Percentiles rank a stretch among this genome's conserved stretches.
These are phyloP conservation scores for Grosmannia serpens DNA, from an alignment of 2,329 filamentous ascomycete species.

Conservation along the genomic window DNA sequence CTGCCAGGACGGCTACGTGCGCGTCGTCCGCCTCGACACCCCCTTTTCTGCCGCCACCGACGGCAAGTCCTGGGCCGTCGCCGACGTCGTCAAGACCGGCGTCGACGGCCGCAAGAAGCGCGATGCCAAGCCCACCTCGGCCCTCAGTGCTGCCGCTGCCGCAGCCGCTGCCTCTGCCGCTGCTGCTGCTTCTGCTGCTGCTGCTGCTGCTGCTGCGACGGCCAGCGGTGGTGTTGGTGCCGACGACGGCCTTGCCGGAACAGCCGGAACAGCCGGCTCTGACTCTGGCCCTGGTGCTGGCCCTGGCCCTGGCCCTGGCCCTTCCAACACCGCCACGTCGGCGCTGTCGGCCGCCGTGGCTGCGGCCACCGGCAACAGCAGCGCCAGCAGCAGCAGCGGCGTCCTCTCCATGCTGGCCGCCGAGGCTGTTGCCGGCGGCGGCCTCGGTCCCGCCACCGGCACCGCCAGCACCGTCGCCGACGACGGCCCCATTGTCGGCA, in stretches of 20 bases:
- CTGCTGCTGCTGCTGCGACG: not conserved
- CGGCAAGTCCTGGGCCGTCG: slow-evolving; percentile 37
- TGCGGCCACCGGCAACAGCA: not conserved
- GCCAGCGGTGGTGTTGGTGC: not conserved
- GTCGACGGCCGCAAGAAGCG: slow-evolving; percentile 15
- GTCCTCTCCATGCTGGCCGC: not conserved
- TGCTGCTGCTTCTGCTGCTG: not conserved
- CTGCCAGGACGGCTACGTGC: slow-evolving; percentile 80
- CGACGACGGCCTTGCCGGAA: not conserved
- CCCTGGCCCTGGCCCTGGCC: too few relatives aligned
- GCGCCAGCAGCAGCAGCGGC: not conserved
- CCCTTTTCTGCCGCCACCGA: slow-evolving; percentile 32
- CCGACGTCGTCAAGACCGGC: slow-evolving; percentile 34
- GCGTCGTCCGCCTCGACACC: slow-evolving; percentile 75
- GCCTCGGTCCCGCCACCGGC: too few relatives aligned
- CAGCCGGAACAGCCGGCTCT: not conserved
- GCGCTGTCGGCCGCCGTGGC: not conserved
- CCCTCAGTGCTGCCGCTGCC: not conserved
- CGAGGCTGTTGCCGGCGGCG: not conserved
- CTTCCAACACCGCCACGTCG: too few relatives aligned
- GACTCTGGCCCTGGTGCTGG: not conserved
- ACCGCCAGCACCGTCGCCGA: not conserved
- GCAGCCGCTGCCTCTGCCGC: not conserved
- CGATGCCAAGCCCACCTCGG: not conserved
- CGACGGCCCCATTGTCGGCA: not conserved